These are phyloP conservation scores for Metschnikowia reukaufii DNA, from an alignment of 805 yeast genomes.

Conservation along the genomic window DNA sequence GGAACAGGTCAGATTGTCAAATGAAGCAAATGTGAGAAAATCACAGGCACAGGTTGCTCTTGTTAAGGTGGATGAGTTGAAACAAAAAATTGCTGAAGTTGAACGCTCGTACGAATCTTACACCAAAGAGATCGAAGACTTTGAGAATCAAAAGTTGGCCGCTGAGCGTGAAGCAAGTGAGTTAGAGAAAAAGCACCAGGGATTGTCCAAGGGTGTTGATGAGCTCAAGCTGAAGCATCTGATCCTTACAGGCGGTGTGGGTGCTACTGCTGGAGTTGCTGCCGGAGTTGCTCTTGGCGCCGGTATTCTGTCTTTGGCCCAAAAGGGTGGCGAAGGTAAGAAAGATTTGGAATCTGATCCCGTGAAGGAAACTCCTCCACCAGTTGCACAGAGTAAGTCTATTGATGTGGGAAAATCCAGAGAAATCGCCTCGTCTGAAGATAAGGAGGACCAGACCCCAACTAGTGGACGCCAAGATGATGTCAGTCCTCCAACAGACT, in stretches of 20 bases:
- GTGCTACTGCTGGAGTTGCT: slow-evolving; percentile 7
- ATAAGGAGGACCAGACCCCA: not conserved
- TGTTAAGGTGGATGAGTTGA: slow-evolving; percentile 43
- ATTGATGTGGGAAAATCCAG: not conserved
- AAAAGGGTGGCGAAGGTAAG: not conserved
- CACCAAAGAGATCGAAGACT: slow-evolving; percentile 24
- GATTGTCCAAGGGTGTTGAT: not conserved
- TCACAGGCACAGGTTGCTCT: slow-evolving; percentile 71
- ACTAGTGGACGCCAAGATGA: not conserved
- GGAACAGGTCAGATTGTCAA: slow-evolving; percentile 61
- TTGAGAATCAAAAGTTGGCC: slow-evolving; percentile 18
- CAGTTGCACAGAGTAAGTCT: not conserved
- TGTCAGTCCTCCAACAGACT: slow-evolving; percentile 1
- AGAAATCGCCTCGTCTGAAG: not conserved
- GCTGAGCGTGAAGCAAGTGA: slow-evolving; percentile 11
- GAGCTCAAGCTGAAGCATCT: slow-evolving; percentile 11
- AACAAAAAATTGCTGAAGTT: slow-evolving; percentile 27
- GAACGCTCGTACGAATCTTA: slow-evolving; percentile 25
- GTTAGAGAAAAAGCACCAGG: slow-evolving; percentile 9
- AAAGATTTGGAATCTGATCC: not conserved
- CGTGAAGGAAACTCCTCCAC: not conserved
- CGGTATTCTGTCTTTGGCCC: slow-evolving; percentile 2
- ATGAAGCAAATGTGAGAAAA: slow-evolving; percentile 61
- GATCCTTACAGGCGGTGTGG: slow-evolving; percentile 9
- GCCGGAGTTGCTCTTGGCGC: slow-evolving; percentile 11